A percentile compares a stretch with the other conserved stretches of the same genome.
phyloP scores from a whole-genome alignment of 805 yeast genomes.

The Candida tammaniensis region DNA sequence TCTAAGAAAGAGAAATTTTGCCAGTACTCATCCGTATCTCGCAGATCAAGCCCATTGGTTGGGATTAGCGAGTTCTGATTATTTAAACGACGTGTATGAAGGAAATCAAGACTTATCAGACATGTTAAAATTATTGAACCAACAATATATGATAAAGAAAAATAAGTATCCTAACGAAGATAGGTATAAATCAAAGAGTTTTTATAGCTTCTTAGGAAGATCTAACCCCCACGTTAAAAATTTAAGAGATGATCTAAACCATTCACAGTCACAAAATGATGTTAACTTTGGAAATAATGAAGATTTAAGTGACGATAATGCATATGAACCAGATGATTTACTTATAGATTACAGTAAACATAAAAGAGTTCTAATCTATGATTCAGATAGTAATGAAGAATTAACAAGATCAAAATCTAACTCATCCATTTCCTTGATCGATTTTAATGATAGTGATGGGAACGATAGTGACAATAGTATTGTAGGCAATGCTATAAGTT shows the following conservation, averaged over 20 bases:
- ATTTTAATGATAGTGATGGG: too few species aligned
- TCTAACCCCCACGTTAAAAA: slow-evolving; percentile 5
- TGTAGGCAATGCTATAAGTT: too few species aligned
- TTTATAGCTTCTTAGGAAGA: slow-evolving; percentile 34
- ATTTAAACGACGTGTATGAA: slow-evolving; percentile 36
- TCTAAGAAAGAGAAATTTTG: slow-evolving; percentile 36
- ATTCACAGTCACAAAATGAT: slow-evolving; percentile 3
- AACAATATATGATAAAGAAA: slow-evolving; percentile 29
- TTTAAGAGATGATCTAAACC: slow-evolving; percentile 3
- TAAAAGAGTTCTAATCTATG: slow-evolving; percentile 6
- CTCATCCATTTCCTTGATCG: neutral
- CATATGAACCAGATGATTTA: slow-evolving; percentile 6
- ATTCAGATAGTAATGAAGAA: slow-evolving; percentile 6
- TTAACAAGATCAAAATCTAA: neutral
- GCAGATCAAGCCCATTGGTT: slow-evolving; percentile 45
- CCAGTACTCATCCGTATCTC: slow-evolving; percentile 43
- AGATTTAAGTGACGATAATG: neutral
- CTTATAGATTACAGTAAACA: slow-evolving; percentile 1
- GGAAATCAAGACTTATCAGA: slow-evolving; percentile 31
- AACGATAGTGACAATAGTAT: too few species aligned
- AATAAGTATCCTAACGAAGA: slow-evolving; percentile 36
- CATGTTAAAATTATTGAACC: slow-evolving; percentile 35
- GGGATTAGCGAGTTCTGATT: slow-evolving; percentile 33
- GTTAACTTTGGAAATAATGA: slow-evolving; percentile 1
- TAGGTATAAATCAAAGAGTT: slow-evolving; percentile 34